Base-by-base conservation (phyloP, 2,329 filamentous ascomycete species). In the Fusarium sp. region DNA sequence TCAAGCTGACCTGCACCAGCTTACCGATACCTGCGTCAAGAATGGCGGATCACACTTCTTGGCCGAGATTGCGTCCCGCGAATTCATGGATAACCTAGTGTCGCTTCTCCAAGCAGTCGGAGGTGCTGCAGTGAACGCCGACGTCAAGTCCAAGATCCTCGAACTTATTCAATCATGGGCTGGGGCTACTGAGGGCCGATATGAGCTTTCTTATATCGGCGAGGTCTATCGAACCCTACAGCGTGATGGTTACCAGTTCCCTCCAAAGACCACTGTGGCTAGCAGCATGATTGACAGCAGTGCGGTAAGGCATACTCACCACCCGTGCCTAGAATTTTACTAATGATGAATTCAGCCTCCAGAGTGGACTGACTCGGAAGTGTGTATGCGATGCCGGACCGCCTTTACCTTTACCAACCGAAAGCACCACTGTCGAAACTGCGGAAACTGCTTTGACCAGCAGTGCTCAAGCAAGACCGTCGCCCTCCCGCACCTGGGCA, bases 211-310 rank as follows among this genome's bases (percentile, higher is more conserved):
- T 65, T 98, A 99, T 83, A 93, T 99, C 70, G 92, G 92, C 52
- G 95, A 98, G 79, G 94, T 95, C 16, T 99, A 98, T 84, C 91
- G 88, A 76, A 91, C 88, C 33, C 84, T 99, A 71, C 94, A 97
- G 82, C 88, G 88, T 68, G 97, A 98, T 81, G 95, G 95, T 24
- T 97, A 93, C 82, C 90, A 91, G 65, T 99, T 99, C 74, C 97
- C 97, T 2, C 97, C 97, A 6, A 94, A 92, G 79, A 91, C 92
- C 45, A 92, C 94, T 29, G 93, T 99, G 52, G 90, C 96, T n/a
- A 97, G 95, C 84, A 98, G 93, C 84, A 99, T 99, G 95, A 91
- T 98, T 76, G 96, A 99, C 82, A 98, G 95, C 81, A 98, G 93
- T 80, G 97, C 97, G 71, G 95, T 97, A 89, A 82, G 93, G 88